Percentiles rank a stretch among this genome's conserved stretches.
Conservation (phyloP, 768 basidiomycete genomes). For the Plicaturopsis crispa region DNA sequence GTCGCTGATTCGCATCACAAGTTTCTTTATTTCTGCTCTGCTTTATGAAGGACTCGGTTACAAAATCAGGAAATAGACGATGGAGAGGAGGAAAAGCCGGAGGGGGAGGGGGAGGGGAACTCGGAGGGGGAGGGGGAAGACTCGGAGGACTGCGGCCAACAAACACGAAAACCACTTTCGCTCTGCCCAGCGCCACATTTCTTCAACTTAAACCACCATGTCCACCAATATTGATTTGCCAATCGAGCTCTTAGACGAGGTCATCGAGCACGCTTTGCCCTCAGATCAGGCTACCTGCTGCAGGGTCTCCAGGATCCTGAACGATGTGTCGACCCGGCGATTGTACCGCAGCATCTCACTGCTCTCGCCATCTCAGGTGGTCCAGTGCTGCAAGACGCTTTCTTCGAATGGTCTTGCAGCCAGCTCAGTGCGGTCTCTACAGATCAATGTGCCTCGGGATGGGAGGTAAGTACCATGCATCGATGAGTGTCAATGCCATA, state of each 20-base stretch:
- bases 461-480: conserved; percentile 28
- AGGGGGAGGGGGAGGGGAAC: too few species aligned
- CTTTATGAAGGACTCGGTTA: too few species aligned
- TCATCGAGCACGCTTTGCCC: conserved; percentile 21
- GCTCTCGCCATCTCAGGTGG: conserved; percentile 17
- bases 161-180: too few species aligned
- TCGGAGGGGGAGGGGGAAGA: too few species aligned
- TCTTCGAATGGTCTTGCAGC: conserved; percentile 18
- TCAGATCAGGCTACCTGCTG: conserved; percentile 22
- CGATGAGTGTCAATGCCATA: conserved; percentile 9
- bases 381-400: conserved; percentile 27
- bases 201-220: too few species aligned
- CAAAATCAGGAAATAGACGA: too few species aligned
- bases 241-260: conserved; percentile 26
- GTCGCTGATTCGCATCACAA: too few species aligned
- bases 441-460: too few species aligned
- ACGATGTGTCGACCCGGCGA: conserved; percentile 21
- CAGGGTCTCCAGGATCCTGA: conserved; percentile 25
- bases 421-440: conserved; percentile 21
- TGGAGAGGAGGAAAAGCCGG: too few species aligned
- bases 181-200: too few species aligned
- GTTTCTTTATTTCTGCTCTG: too few species aligned
- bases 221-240: conserved; percentile 24
- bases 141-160: too few species aligned
- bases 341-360: conserved; percentile 27